Evolutionary conservation across 2,329 filamentous ascomycete genomes (phyloP), one percentile per base, ranked within the genome.

Genomic region (Emergomyces orientalis): DNA sequence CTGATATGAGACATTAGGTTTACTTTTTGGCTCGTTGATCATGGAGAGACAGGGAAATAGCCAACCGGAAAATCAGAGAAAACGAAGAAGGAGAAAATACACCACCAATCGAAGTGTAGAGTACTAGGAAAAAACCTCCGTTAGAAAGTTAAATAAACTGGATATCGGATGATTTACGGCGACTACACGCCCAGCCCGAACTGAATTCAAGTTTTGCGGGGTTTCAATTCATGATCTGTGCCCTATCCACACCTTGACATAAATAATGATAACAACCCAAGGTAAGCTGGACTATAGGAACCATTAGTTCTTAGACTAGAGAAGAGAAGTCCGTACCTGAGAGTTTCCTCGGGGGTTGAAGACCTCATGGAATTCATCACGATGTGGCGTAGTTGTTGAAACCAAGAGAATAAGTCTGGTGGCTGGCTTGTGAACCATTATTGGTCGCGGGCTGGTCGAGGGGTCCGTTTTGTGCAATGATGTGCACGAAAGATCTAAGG

Each of bases 141-240:
- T 22, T 41, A 3, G 54, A 37, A 25, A 39, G n/a, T 56, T 39
- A 41, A 41, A 7, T 25, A 22, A 17, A 37, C 11, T 39, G 6
- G 30, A 34, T 41, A 39, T 56, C 54, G 25, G 32, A 56, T 56
- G 19, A 39, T 56, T 7, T 41, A 56, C 34, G 54, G 54, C n/a
- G 54, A 56, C 54, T n/a, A 56, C 32, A 56, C n/a, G 54, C 34
- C 34, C 54, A 56, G 54, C 54, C 54, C 54, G 32, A 56, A 39
- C 39, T 37, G 54, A 56, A 56, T n/a, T 39, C 19, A 22, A 27
- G 27, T 45, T 45, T 45, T 47, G 56, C 56, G 56, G 56, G 56
- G 56, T 45, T 9, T 43, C 19, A 34, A n/a, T 47, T 47, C 43
- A 32, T 47, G 56, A 47, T 47, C 41, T 59, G 56, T 45, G 39